These are phyloP conservation scores for Quercus variabilis DNA, from an alignment of 306 rosid species.

Conservation along the genomic window DNA sequence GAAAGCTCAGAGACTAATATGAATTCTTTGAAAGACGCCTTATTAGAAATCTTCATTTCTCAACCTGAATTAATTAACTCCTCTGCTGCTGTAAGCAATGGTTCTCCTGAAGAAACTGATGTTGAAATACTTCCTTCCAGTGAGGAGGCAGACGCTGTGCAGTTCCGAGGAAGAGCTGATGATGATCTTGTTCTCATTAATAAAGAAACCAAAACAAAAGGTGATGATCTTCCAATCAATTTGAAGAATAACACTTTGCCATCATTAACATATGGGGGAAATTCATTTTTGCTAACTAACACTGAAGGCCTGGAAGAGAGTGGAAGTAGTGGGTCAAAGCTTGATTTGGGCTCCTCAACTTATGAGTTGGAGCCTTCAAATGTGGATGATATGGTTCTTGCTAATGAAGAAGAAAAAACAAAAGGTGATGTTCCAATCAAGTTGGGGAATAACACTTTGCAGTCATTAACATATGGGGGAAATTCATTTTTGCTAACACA, in stretches of 20 bases:
- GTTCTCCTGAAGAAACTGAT: conserved; percentile 15
- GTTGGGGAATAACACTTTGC: conserved; percentile 15
- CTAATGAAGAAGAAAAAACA: conserved; percentile 20
- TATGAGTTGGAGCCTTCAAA: conserved; percentile 20
- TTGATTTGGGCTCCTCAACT: background rate
- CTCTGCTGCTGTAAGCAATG: conserved; percentile 8
- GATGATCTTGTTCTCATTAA: conserved; percentile 9
- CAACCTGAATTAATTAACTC: conserved; percentile 23
- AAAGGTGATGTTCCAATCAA: conserved; percentile 13
- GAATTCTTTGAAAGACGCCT: conserved; percentile 52
- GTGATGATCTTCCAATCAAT: conserved; percentile 12
- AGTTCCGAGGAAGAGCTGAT: background rate
- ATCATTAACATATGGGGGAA: conserved; percentile 37
- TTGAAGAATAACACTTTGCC: conserved; percentile 18
- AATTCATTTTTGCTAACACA: conserved; percentile 72
- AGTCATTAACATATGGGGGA: conserved; percentile 35
- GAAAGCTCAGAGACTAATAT: conserved; percentile 36
- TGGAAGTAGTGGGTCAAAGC: background rate
- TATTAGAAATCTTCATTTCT: conserved; percentile 52
- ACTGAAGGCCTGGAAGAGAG: conserved; percentile 33
- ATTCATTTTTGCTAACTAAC: conserved; percentile 69
- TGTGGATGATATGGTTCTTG: conserved; percentile 23
- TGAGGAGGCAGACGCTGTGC: conserved; percentile 1
- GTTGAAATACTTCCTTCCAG: conserved; percentile 19
- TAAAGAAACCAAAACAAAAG: conserved; percentile 22